Evolutionary conservation across 352 stramenopile species (phyloP).

Genomic region (Globisporangium cylindrosporum): DNA sequence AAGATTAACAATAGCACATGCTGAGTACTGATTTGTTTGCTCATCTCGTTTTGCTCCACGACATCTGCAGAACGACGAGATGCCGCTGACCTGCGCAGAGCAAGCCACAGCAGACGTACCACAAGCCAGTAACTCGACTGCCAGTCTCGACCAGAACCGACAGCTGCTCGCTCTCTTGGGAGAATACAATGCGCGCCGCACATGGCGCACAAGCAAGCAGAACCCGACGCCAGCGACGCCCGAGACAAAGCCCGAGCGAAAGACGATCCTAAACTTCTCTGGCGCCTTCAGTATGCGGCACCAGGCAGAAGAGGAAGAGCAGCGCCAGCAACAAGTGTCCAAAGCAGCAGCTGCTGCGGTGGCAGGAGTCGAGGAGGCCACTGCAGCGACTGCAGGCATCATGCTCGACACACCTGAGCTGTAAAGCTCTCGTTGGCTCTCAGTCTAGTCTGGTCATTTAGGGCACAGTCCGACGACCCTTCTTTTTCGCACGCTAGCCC

Average conservation of each 20-base stretch:
- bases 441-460: neutral
- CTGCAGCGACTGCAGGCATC: conserved; percentile 14
- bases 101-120: conserved; percentile 11
- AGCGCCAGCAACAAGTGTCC: neutral
- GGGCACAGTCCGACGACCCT: neutral
- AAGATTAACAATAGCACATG: neutral
- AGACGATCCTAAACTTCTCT: conserved; percentile 33
- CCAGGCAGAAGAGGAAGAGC: conserved; percentile 1
- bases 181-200: conserved; percentile 42
- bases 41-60: neutral
- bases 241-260: neutral
- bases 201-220: conserved; percentile 38
- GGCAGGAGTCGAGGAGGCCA: neutral
- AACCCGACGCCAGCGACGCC: neutral
- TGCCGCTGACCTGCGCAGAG: conserved; percentile 58
- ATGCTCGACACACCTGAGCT: conserved; percentile 33
- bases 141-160: conserved; percentile 25
- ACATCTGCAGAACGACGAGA: conserved; percentile 48
- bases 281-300: conserved; percentile 21
- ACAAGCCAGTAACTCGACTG: conserved; percentile 9
- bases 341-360: neutral
- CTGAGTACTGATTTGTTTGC: neutral
- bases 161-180: conserved; percentile 39
- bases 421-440: neutral
- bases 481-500: neutral